Conservation (phyloP, 768 basidiomycete species). For the Sporobolomyces phaffii region DNA sequence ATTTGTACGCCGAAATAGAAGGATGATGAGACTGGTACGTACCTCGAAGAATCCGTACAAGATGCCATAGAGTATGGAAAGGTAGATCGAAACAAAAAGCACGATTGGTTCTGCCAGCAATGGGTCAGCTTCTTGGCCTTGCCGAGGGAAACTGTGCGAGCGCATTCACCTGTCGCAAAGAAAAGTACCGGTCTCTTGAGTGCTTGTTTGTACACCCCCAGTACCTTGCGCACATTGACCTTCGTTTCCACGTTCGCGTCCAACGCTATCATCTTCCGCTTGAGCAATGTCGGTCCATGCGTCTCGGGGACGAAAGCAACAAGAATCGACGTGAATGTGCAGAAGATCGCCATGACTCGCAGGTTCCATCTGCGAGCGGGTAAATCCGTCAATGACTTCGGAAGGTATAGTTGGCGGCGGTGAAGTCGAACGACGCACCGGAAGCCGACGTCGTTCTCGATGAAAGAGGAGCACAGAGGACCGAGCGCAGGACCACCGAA, state of each 20-base stretch:
- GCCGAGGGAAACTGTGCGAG: too few species aligned
- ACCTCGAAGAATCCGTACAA: slow-evolving; percentile 38
- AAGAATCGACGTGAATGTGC: slow-evolving; percentile 15
- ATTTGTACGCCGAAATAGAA: neutral
- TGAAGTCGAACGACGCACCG: neutral
- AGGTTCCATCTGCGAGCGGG: slow-evolving; percentile 20
- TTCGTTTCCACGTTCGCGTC: neutral
- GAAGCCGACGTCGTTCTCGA: slow-evolving; percentile 19
- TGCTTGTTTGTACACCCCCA: slow-evolving; percentile 11
- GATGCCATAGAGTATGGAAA: slow-evolving; percentile 30
- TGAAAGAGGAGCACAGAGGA: slow-evolving; percentile 24
- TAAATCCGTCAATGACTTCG: neutral
- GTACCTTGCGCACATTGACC: neutral
- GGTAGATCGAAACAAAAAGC: slow-evolving; percentile 25
- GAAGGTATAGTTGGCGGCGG: too few species aligned
- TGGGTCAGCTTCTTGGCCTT: too few species aligned
- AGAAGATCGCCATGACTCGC: slow-evolving; percentile 32
- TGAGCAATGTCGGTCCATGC: slow-evolving; percentile 26
- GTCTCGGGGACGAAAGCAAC: slow-evolving; percentile 32
- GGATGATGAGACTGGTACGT: neutral
- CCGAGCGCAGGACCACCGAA: slow-evolving; percentile 31
- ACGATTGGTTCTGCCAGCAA: slow-evolving; percentile 31
- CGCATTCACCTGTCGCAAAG: slow-evolving; percentile 20
- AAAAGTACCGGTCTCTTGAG: slow-evolving; percentile 27
- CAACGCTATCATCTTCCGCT: neutral